A percentile compares a stretch with the other conserved stretches of the same genome.
These are phyloP conservation scores for Hymenoscyphus scutula DNA, from an alignment of 2,329 filamentous ascomycete genomes.

Conservation along the genomic window DNA sequence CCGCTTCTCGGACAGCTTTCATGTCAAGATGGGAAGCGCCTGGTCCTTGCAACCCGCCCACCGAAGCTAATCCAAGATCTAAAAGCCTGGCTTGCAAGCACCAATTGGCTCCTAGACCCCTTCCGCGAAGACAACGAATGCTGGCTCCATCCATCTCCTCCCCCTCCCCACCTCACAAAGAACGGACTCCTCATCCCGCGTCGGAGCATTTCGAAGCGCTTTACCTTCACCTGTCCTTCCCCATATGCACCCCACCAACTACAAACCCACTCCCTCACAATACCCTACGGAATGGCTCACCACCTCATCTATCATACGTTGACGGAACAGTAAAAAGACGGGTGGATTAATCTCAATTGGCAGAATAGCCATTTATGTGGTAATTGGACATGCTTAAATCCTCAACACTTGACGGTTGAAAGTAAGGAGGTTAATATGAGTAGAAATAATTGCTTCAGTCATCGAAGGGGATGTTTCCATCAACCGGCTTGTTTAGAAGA, in stretches of 20 bases:
- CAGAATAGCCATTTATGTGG: constrained; percentile 36
- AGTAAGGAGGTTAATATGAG: constrained; percentile 26
- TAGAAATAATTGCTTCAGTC: constrained; percentile 34
- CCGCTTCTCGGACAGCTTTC: background rate
- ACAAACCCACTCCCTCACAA: constrained; percentile 18
- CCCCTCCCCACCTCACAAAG: constrained; percentile 14
- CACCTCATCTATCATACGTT: constrained; percentile 27
- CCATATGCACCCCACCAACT: constrained; percentile 14
- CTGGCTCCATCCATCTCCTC: constrained; percentile 30
- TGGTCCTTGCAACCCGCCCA: constrained; percentile 16
- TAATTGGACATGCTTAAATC: constrained; percentile 37
- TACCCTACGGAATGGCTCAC: constrained; percentile 32
- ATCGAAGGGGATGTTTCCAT: constrained; percentile 28
- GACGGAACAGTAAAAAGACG: constrained; percentile 30
- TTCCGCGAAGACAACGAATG: constrained; percentile 26
- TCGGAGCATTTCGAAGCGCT: constrained; percentile 24
- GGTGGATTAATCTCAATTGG: constrained; percentile 33
- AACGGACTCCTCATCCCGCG: constrained; percentile 17
- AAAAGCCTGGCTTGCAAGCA: constrained; percentile 22
- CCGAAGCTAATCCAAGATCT: constrained; percentile 22
- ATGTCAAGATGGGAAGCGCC: constrained; percentile 21
- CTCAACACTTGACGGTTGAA: constrained; percentile 32
- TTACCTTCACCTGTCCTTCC: constrained; percentile 5
- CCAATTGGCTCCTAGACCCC: constrained; percentile 23
- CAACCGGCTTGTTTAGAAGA: constrained; percentile 31